Evolutionary conservation across 208 protist genomes (phyloP).

Genomic region (Eutreptiella sp.): DNA sequence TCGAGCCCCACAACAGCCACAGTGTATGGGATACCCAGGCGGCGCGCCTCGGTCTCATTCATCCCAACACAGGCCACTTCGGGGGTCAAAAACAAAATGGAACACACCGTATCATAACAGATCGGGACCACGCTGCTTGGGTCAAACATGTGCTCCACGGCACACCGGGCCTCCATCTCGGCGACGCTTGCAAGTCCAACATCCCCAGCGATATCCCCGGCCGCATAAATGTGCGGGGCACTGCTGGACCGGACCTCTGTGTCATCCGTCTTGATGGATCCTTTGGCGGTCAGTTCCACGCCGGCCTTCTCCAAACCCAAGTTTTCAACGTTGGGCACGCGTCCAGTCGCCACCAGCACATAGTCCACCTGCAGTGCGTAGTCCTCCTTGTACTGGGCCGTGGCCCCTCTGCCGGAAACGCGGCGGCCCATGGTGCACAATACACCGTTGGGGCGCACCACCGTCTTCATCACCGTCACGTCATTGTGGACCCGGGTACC

Average conservation of each 20-base stretch:
- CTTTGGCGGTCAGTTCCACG: no score
- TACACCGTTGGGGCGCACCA: slow-evolving; percentile 46
- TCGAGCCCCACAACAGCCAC: slow-evolving; percentile 43
- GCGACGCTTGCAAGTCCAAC: slow-evolving; percentile 44
- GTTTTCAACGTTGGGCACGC: slow-evolving; percentile 42
- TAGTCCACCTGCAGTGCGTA: slow-evolving; percentile 50
- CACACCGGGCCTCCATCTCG: slow-evolving; percentile 43
- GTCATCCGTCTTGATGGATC: no score
- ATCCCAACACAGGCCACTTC: slow-evolving; percentile 56
- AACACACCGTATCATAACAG: slow-evolving; percentile 41
- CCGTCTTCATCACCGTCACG: slow-evolving; percentile 51
- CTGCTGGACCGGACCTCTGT: no score
- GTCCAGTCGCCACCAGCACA: slow-evolving; percentile 52
- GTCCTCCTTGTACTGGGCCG: slow-evolving; percentile 28
- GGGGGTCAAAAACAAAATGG: slow-evolving; percentile 50
- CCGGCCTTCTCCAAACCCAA: slow-evolving; percentile 54
- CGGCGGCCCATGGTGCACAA: slow-evolving; percentile 35
- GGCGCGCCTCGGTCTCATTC: slow-evolving; percentile 55
- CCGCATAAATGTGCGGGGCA: slow-evolving; percentile 62
- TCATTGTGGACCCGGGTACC: slow-evolving; percentile 51
- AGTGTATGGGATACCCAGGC: slow-evolving; percentile 44
- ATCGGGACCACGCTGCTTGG: slow-evolving; percentile 23
- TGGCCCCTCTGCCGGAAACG: slow-evolving; percentile 37
- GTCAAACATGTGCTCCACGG: slow-evolving; percentile 57
- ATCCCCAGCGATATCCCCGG: slow-evolving; percentile 46